Conservation (phyloP, 371 early-diverging fungal species). For the Catenaria anguillulae region DNA sequence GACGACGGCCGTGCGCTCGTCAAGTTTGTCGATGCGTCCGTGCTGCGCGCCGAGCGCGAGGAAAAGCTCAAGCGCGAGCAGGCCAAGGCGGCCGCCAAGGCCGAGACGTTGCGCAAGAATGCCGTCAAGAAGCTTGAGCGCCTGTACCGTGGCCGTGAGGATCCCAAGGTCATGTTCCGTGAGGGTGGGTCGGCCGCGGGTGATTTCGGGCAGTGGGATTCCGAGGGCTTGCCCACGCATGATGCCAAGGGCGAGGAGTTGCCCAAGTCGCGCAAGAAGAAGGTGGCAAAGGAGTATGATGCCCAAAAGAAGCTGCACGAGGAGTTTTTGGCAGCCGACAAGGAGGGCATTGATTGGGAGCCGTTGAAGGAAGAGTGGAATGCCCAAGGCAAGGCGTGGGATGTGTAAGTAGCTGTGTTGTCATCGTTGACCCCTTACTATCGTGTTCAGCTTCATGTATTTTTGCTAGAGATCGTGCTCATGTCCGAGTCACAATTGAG, state of each 20-base stretch:
- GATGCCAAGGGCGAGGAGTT: constrained; percentile 66
- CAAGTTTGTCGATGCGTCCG: constrained; percentile 69
- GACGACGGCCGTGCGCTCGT: constrained; percentile 83
- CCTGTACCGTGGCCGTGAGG: constrained; percentile 55
- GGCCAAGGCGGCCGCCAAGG: constrained; percentile 49
- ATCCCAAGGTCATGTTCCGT: constrained; percentile 67
- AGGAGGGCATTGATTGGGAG: constrained; percentile 46
- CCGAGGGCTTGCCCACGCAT: constrained; percentile 72
- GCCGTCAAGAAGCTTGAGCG: constrained; percentile 51
- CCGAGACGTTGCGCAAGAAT: constrained; percentile 39
- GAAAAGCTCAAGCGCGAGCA: constrained; percentile 39
- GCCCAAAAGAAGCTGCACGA: constrained; percentile 70
- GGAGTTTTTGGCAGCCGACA: constrained; percentile 46
- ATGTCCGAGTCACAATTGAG: too few relatives aligned
- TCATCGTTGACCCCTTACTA: too few relatives aligned
- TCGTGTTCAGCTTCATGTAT: too few relatives aligned
- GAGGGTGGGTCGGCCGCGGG: constrained; percentile 26
- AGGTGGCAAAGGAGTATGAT: constrained; percentile 70
- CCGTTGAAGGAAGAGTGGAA: constrained; percentile 79
- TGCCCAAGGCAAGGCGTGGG: background rate
- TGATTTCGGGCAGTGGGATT: constrained; percentile 67
- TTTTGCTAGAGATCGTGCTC: too few relatives aligned
- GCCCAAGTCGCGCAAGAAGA: constrained; percentile 68
- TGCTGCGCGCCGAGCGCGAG: constrained; percentile 45
- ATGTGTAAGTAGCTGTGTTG: background rate